Percentiles rank a stretch among this genome's conserved stretches.
phyloP scores from a whole-genome alignment of 2,329 filamentous ascomycete genomes.

The Ophiostoma ulmi region DNA sequence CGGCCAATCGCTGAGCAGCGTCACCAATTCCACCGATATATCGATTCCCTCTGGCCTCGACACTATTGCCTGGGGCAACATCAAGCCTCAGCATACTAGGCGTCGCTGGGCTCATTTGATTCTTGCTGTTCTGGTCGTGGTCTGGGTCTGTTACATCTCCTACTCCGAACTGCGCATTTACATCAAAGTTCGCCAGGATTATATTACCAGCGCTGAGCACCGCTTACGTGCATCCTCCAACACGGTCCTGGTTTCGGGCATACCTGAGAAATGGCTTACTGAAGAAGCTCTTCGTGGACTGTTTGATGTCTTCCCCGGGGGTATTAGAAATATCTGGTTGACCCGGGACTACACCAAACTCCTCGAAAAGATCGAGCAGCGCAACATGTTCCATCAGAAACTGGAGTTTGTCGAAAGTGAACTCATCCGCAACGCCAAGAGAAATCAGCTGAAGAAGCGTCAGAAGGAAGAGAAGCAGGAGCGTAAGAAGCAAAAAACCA shows the following conservation, averaged over 20 bases:
- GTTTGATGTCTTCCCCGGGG: conserved; percentile 94
- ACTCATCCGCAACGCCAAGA: conserved; percentile 73
- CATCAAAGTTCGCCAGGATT: conserved; percentile 88
- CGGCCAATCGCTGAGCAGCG: conserved; percentile 49
- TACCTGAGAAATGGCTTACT: conserved; percentile 85
- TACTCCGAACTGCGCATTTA: conserved; percentile 83
- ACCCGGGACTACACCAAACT: conserved; percentile 83
- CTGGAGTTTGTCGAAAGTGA: conserved; percentile 82
- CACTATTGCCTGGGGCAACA: conserved; percentile 80
- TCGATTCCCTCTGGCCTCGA: conserved; percentile 60
- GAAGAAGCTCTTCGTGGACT: conserved; percentile 74
- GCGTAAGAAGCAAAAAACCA: conserved; percentile 49
- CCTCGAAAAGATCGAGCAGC: conserved; percentile 73
- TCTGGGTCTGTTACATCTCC: conserved; percentile 82
- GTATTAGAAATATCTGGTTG: conserved; percentile 93
- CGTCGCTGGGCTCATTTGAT: conserved; percentile 82
- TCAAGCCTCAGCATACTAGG: conserved; percentile 58
- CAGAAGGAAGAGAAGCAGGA: conserved; percentile 60
- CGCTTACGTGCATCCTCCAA: conserved; percentile 89
- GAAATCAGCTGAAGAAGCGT: conserved; percentile 65
- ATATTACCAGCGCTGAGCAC: conserved; percentile 90
- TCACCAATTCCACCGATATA: conserved; percentile 36
- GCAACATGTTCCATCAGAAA: conserved; percentile 63
- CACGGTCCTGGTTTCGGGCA: conserved; percentile 86
- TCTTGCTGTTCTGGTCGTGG: conserved; percentile 68